These are phyloP conservation scores for Globisporangium paddicum DNA, from an alignment of 352 stramenopile species.

Conservation along the genomic window DNA sequence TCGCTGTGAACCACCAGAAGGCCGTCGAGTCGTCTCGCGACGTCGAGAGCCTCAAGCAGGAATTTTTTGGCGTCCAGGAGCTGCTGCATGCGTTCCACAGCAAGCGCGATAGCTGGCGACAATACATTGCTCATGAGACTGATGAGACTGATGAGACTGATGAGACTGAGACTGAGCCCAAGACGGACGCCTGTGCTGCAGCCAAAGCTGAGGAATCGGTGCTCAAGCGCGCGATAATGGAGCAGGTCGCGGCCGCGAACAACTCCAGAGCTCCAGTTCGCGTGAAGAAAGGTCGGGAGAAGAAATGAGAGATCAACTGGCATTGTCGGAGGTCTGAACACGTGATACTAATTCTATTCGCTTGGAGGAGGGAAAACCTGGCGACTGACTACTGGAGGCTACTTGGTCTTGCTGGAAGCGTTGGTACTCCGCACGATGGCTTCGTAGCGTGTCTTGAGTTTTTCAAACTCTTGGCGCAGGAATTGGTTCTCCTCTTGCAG, in stretches of 20 bases:
- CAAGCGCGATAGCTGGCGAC: background rate
- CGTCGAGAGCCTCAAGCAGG: slow-evolving; percentile 44
- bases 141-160: slow-evolving; percentile 10
- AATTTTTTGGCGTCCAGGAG: slow-evolving; percentile 43
- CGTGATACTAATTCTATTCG: background rate
- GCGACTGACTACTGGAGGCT: background rate
- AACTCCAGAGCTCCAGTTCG: background rate
- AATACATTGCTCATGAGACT: slow-evolving; percentile 2
- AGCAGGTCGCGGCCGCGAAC: slow-evolving; percentile 23
- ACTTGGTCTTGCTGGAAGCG: background rate
- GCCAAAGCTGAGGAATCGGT: slow-evolving; percentile 26
- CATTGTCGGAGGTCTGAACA: background rate
- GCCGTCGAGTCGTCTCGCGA: slow-evolving; percentile 39
- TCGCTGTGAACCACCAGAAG: slow-evolving; percentile 43
- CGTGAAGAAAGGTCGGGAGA: background rate
- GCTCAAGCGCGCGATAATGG: slow-evolving; percentile 38
- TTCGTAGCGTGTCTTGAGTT: slow-evolving; percentile 63
- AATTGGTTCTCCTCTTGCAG: slow-evolving; percentile 67
- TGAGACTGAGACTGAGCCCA: slow-evolving; percentile 11
- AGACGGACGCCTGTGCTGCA: background rate
- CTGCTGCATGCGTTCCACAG: slow-evolving; percentile 30
- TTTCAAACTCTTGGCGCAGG: slow-evolving; percentile 60
- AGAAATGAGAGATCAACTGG: background rate
- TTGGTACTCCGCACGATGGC: slow-evolving; percentile 17
- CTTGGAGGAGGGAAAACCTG: background rate